A percentile compares a stretch with the other conserved stretches of the same genome.
Conservation (phyloP, 163 green algal species). For the Scenedesmus sp. region DNA sequence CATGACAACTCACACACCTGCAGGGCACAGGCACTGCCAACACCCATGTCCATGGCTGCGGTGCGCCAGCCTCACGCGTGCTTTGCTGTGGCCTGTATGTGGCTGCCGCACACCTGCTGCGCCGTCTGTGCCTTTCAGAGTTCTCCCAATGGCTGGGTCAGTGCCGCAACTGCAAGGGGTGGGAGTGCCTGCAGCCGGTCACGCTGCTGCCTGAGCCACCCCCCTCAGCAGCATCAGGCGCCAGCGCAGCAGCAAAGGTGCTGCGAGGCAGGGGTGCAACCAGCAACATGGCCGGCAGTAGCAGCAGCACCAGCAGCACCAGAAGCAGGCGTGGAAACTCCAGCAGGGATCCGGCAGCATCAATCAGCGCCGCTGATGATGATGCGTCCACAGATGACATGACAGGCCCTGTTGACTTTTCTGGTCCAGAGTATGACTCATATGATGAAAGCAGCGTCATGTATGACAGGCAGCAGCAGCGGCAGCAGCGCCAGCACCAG, state of each 20-base stretch:
- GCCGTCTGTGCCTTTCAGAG: not conserved
- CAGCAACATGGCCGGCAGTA: not conserved
- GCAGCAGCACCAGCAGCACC: constrained; percentile 20
- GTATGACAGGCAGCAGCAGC: constrained; percentile 11
- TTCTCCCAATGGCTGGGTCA: not conserved
- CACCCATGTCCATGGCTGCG: no score
- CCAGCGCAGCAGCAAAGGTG: constrained; percentile 20
- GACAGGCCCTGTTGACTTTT: not conserved
- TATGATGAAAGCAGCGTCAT: not conserved
- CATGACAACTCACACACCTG: no score
- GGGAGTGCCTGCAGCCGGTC: not conserved
- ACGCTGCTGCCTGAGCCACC: not conserved
- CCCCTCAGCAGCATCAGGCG: constrained; percentile 19
- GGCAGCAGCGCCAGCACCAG: constrained; percentile 12
- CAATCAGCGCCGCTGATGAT: not conserved
- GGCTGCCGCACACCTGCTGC: not conserved
- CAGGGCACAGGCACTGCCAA: no score
- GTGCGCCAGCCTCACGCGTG: no score
- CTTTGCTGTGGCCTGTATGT: no score
- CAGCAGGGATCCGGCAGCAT: not conserved
- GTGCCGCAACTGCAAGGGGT: constrained; percentile 4
- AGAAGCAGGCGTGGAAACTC: not conserved
- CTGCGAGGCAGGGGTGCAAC: not conserved
- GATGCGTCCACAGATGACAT: not conserved
- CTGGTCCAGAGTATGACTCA: not conserved